Conservation (phyloP, 2,329 filamentous ascomycete species). For the Colletotrichum sp. region DNA sequence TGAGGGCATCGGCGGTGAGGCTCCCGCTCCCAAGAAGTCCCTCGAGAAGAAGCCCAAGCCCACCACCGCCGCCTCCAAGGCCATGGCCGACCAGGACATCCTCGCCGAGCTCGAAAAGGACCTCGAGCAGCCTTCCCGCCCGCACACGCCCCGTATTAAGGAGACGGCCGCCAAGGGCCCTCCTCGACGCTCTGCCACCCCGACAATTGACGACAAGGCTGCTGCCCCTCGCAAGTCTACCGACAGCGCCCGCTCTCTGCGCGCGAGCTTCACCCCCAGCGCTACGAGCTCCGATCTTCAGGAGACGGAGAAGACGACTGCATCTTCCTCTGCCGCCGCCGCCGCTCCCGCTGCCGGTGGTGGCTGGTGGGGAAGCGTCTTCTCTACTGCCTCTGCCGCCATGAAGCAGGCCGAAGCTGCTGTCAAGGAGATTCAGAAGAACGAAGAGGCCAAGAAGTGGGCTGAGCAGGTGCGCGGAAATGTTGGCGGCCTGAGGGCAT, state of each 20-base stretch:
- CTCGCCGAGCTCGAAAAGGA: slow-evolving; percentile 83
- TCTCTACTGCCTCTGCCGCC: slow-evolving; percentile 83
- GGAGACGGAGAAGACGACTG: slow-evolving; percentile 55
- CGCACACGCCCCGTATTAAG: slow-evolving; percentile 80
- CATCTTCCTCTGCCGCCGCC: slow-evolving; percentile 47
- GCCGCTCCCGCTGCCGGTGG: slow-evolving; percentile 54
- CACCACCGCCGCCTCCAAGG: slow-evolving; percentile 54
- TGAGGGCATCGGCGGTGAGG: slow-evolving; percentile 63
- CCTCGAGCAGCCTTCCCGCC: slow-evolving; percentile 69
- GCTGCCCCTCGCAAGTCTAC: slow-evolving; percentile 69
- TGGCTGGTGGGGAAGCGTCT: slow-evolving; percentile 88
- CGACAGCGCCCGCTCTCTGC: slow-evolving; percentile 76
- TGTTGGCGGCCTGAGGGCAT: slow-evolving; percentile 75
- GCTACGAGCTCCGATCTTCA: slow-evolving; percentile 67
- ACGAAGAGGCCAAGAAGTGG: slow-evolving; percentile 96
- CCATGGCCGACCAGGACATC: slow-evolving; percentile 70
- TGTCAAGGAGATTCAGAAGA: slow-evolving; percentile 94
- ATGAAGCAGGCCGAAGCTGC: slow-evolving; percentile 93
- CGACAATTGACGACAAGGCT: slow-evolving; percentile 70
- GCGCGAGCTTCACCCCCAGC: slow-evolving; percentile 74
- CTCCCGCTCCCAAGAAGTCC: slow-evolving; percentile 53
- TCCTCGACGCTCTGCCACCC: slow-evolving; percentile 54
- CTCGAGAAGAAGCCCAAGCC: slow-evolving; percentile 47
- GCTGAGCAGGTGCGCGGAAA: slow-evolving; percentile 93
- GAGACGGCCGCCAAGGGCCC: slow-evolving; percentile 51